Conservation (phyloP, 2,329 filamentous ascomycete genomes). For the Penicillium sp. region DNA sequence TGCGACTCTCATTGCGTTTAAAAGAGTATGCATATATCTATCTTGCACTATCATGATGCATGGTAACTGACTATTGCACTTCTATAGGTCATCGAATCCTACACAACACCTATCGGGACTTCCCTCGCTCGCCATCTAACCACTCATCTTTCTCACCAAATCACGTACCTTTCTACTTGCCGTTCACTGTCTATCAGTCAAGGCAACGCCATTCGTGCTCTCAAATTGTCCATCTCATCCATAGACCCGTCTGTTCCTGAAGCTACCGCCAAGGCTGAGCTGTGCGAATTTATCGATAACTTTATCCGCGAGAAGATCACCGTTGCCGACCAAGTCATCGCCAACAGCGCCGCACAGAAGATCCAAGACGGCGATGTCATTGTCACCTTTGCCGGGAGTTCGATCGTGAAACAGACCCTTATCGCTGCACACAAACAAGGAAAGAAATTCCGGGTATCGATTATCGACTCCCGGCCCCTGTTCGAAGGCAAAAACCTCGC, state of each 20-base stretch:
- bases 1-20: constrained; percentile 83
- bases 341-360: constrained; percentile 67
- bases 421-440: constrained; percentile 66
- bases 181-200: constrained; percentile 95
- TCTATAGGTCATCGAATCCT: constrained; percentile 78
- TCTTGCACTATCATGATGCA: neutral
- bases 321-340: constrained; percentile 81
- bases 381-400: constrained; percentile 81
- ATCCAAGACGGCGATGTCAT: constrained; percentile 78
- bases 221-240: constrained; percentile 88
- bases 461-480: constrained; percentile 72
- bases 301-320: constrained; percentile 90
- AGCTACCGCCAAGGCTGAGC: constrained; percentile 70
- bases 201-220: constrained; percentile 91
- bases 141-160: constrained; percentile 88
- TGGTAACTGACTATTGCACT: neutral
- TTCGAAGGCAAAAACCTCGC: constrained; percentile 70
- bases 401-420: constrained; percentile 78
- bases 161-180: constrained; percentile 88
- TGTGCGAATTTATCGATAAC: constrained; percentile 77
- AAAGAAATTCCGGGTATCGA: constrained; percentile 74
- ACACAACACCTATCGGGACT: constrained; percentile 78
- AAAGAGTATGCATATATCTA: constrained; percentile 56
- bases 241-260: constrained; percentile 84
- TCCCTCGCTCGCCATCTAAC: constrained; percentile 88